Percentiles rank a stretch among this genome's conserved stretches.
phyloP scores from a whole-genome alignment of 164 flowering plant genomes.

The Malania oleifera region DNA sequence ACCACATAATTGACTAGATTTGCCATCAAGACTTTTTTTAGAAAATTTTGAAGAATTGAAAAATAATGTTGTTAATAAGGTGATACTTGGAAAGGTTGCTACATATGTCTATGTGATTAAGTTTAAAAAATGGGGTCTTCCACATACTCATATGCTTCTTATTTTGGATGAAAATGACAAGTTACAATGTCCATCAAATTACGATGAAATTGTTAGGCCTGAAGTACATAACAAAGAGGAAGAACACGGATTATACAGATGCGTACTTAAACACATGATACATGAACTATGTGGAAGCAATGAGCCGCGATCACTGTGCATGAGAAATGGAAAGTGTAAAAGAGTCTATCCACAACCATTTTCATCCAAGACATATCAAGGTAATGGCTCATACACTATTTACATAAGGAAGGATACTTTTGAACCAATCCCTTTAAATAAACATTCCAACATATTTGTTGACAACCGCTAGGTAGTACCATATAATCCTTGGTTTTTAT shows the following conservation, averaged over 20 bases:
- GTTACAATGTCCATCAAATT: constrained; percentile 2
- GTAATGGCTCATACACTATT: constrained; percentile 4
- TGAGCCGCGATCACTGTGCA: background rate
- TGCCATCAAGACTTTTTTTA: constrained; percentile 10
- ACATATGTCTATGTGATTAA: constrained; percentile 16
- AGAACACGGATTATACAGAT: background rate
- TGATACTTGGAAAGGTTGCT: constrained; percentile 9
- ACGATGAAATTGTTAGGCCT: constrained; percentile 11
- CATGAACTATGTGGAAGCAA: constrained; percentile 18
- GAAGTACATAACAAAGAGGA: constrained; percentile 7
- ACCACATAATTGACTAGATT: constrained; percentile 21
- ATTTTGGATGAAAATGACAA: too few relatives aligned
- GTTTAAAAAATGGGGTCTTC: constrained; percentile 17
- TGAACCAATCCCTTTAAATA: too few relatives aligned
- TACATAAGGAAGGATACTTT: constrained; percentile 12
- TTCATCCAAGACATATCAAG: background rate
- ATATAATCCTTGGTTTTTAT: constrained; percentile 8
- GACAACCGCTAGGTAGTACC: constrained; percentile 14
- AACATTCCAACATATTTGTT: background rate
- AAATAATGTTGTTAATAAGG: background rate
- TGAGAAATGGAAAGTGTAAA: constrained; percentile 4
- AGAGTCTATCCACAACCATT: constrained; percentile 7
- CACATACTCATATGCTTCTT: constrained; percentile 20
- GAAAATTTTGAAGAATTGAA: constrained; percentile 15
- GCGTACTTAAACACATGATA: constrained; percentile 18